Conservation (phyloP, 2,329 filamentous ascomycete genomes). For the Dendrostoma leiphaemia region DNA sequence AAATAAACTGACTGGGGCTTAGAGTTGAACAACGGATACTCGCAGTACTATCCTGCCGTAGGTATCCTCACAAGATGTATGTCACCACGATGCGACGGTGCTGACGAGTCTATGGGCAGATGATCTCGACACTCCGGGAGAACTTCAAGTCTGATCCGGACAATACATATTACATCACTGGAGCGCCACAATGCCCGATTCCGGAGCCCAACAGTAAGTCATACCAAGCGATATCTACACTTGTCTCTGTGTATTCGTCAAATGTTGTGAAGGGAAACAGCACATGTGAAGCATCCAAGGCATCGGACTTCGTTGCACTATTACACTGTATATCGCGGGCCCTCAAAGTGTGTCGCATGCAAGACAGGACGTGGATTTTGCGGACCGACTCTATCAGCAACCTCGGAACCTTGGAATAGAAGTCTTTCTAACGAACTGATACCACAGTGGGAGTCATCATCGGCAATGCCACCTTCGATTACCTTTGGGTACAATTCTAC, state of each 20-base stretch:
- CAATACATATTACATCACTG: conserved; percentile 41
- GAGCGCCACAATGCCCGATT: conserved; percentile 44
- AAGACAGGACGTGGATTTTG: too few relatives aligned
- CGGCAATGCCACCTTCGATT: conserved; percentile 36
- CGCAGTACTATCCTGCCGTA: conserved; percentile 30
- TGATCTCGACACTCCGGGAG: conserved; percentile 29
- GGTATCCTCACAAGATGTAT: too few relatives aligned
- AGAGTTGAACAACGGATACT: conserved; percentile 32
- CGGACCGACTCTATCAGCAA: too few relatives aligned
- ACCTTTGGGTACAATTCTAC: conserved; percentile 44
- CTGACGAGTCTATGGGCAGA: too few relatives aligned
- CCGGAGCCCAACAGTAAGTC: conserved; percentile 37
- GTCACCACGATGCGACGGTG: too few relatives aligned
- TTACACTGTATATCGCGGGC: too few relatives aligned
- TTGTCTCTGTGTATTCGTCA: background rate
- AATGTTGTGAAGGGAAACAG: background rate
- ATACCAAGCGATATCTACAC: background rate
- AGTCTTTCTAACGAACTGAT: background rate
- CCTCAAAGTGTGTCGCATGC: too few relatives aligned
- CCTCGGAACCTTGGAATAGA: too few relatives aligned
- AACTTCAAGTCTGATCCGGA: conserved; percentile 32
- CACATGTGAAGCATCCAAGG: too few relatives aligned
- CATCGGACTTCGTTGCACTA: too few relatives aligned
- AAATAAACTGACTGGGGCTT: background rate
- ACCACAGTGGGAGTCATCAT: conserved; percentile 33